Base-by-base conservation (phyloP, 2,329 filamentous ascomycete genomes). In the Xylaria sp. region DNA sequence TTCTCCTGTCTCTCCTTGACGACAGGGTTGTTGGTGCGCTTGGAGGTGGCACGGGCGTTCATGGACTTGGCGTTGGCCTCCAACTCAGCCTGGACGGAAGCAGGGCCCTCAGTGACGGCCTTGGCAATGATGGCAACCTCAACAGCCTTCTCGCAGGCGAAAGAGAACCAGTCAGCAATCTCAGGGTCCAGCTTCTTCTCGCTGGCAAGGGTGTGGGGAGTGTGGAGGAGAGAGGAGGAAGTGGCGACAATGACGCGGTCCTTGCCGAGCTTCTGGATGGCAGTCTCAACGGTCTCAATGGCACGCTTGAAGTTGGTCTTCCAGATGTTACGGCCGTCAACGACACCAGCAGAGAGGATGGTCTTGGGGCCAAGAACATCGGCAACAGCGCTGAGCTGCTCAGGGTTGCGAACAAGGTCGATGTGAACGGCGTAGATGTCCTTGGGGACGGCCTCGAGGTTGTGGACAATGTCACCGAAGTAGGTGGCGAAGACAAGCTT, bases 271-370 rank as follows among this genome's bases (percentile, higher is more conserved):
- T 96, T 85, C 83, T 97, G 91, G 72, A 97, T 82, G 66, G 93
- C 94, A 62, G 85, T 82, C 86, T 97, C 91, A 63, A 94, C 89
- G 66, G 81, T 85, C 83, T 94, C 92, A 67, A 99, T 95, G 73
- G 94, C 92, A 72, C 86, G 86, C 86, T 96, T 90, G 82, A 97
- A 89, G 88, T 97, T 96, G 80, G 92, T 97, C 90, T 99, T 99
- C 94, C 94, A 99, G 84, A 99, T 97, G 86, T 99, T 99, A 73
- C 94, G 92, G 72, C 94, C 94, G 72, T 99, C 92, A 68, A 99
- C 94, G 70, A 99, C 90, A 91, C 94, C 94, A 67, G 87, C 89
- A 68, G 94, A 99, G 68, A 99, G 88, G 69, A 92, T 79, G 75
- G 96, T 95, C 76, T 92, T 91, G 75, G 91, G 79, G 76, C 91